Percentiles rank a stretch among this genome's conserved stretches.
These are phyloP conservation scores for Coemansia sp. DNA, from an alignment of 192 early-diverging fungal genomes.

Conservation along the genomic window DNA sequence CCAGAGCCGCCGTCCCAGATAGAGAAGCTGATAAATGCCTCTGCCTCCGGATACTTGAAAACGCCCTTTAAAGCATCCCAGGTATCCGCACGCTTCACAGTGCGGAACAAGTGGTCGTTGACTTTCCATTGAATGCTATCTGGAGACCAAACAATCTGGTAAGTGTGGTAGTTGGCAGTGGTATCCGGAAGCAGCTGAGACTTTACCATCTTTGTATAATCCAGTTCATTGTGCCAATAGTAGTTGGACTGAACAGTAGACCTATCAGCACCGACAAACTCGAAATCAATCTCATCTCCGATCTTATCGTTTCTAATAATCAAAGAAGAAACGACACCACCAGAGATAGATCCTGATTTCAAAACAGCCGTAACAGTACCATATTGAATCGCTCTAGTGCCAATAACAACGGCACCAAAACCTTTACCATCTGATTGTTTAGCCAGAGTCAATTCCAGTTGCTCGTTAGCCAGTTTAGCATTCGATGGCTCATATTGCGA, in stretches of 20 bases:
- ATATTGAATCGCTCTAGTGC: slow-evolving; percentile 61
- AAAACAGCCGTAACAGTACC: slow-evolving; percentile 61
- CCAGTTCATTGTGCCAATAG: slow-evolving; percentile 59
- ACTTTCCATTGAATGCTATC: slow-evolving; percentile 59
- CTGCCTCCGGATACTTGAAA: slow-evolving; percentile 59
- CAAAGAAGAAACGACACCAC: slow-evolving; percentile 64
- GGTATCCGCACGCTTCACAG: slow-evolving; percentile 49
- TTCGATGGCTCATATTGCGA: slow-evolving; percentile 61
- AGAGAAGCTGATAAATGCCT: slow-evolving; percentile 59
- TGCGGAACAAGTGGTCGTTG: slow-evolving; percentile 55
- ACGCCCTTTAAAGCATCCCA: slow-evolving; percentile 30
- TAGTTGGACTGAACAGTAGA: slow-evolving; percentile 64
- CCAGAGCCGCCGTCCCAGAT: slow-evolving; percentile 70
- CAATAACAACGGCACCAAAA: slow-evolving; percentile 61
- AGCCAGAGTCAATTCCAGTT: slow-evolving; percentile 48
- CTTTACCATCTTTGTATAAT: slow-evolving; percentile 59
- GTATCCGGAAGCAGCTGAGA: slow-evolving; percentile 42
- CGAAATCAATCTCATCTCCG: slow-evolving; percentile 71
- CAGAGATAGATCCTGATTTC: slow-evolving; percentile 50
- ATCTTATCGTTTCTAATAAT: slow-evolving; percentile 58
- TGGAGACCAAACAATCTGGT: slow-evolving; percentile 63
- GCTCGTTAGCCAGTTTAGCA: slow-evolving; percentile 46
- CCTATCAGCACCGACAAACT: slow-evolving; percentile 60
- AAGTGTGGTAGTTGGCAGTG: slow-evolving; percentile 51
- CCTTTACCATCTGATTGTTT: slow-evolving; percentile 51